These are phyloP conservation scores for Aplosporella prunicola DNA, from an alignment of 2,329 filamentous ascomycete genomes.

Conservation along the genomic window DNA sequence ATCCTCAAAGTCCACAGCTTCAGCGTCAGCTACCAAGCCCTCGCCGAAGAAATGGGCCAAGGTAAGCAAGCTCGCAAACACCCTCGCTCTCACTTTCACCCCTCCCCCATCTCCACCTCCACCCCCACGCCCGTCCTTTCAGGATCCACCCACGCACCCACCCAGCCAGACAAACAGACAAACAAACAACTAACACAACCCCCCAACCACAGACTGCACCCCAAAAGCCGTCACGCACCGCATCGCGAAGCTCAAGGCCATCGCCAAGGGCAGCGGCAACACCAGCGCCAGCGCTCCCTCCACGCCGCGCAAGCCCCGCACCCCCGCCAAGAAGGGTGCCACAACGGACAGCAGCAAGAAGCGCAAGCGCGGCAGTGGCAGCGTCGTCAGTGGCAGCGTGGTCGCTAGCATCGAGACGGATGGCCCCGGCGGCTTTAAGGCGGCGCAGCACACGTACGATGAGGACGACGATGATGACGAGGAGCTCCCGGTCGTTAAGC, in stretches of 20 bases:
- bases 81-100: not conserved
- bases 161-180: not conserved
- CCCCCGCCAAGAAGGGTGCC: not conserved
- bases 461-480: too few species aligned
- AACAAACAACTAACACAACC: not conserved
- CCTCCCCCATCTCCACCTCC: not conserved
- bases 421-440: too few species aligned
- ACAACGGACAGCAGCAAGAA: not conserved
- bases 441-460: too few species aligned
- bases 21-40: constrained; percentile 7
- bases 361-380: too few species aligned
- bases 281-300: not conserved
- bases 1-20: constrained; percentile 2
- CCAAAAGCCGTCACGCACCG: constrained; percentile 12
- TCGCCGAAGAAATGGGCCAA: constrained; percentile 12
- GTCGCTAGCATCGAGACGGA: too few species aligned
- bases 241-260: constrained; percentile 10
- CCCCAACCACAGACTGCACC: constrained; percentile 11
- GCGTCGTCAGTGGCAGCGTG: too few species aligned
- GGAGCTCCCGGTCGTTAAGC: too few species aligned
- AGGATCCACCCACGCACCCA: too few species aligned
- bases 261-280: not conserved
- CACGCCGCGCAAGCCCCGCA: not conserved
- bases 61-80: constrained; percentile 1
- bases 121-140: too few species aligned